Base-by-base conservation (phyloP, 2,329 filamentous ascomycete species). In the Penicillium sclerotigenum region DNA sequence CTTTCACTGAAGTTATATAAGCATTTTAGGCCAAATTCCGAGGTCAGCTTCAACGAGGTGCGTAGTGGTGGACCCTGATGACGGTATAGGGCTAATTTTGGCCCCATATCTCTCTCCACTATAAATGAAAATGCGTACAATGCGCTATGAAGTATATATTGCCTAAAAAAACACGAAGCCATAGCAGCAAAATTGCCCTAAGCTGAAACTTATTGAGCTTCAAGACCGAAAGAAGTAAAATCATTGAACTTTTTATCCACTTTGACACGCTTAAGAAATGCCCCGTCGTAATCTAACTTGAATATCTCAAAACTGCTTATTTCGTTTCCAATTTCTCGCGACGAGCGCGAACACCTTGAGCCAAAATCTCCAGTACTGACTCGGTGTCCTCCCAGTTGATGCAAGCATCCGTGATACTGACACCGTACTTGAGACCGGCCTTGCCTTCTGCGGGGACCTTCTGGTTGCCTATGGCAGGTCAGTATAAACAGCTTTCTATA, bases 331-430 rank as follows among this genome's bases (percentile, higher is more conserved):
- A 67, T 48, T 78, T 71, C 61, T 80, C 82, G 72, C 89, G 83
- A 67, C 91, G 83, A 72, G 87, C 83, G 71, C 87, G 86, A 52
- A 97, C 90, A 28, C 91, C 89, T 51, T 86, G 82, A 18, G 93
- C 93, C 42, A 99, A 83, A 48, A 81, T 80, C 63, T 88, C 87
- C 11, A 97, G 84, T 2, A 93, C 88, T 0, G 79, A 77, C 66
- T 92, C 87, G 4, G 94, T 97, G 66, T 95, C 90, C 60, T 93
- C 86, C 93, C 92, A 97, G 75, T 87, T 82, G 72, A 99, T 97
- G 77, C 94, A 99, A 47, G 94, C 93, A 75, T 99, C 94, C 0
- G 94, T 99, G 74, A 97, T 97, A 73, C 89, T 94, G 70, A 97
- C 89, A 67, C 94, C 94, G 76, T 96, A 92, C 79, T 96, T 88